These are phyloP conservation scores for Penicillium parvum DNA, from an alignment of 495 filamentous ascomycete species.

Conservation along the genomic window DNA sequence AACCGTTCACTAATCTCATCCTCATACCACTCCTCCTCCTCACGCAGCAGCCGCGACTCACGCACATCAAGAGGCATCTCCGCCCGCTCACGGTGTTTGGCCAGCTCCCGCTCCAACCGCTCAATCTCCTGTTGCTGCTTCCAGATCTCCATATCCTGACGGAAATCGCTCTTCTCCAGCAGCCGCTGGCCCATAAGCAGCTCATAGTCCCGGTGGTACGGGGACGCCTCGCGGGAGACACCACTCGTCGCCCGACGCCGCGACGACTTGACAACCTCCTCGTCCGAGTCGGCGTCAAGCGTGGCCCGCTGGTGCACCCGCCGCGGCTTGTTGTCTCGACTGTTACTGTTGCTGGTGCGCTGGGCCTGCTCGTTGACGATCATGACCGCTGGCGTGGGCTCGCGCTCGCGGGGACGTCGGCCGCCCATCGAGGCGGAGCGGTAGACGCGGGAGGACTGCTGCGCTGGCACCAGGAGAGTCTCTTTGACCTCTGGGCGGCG, in stretches of 20 bases:
- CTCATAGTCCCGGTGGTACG: conserved; percentile 32
- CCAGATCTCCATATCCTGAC: conserved; percentile 39
- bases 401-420: conserved; percentile 27
- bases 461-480: conserved; percentile 19
- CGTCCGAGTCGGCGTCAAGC: conserved; percentile 29
- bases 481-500: conserved; percentile 22
- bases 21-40: conserved; percentile 37
- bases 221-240: conserved; percentile 18
- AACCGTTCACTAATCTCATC: conserved; percentile 34
- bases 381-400: conserved; percentile 15
- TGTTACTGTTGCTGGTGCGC: conserved; percentile 10
- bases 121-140: conserved; percentile 45
- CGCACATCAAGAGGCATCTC: conserved; percentile 9
- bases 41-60: conserved; percentile 24
- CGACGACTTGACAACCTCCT: conserved; percentile 23
- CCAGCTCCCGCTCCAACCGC: conserved; percentile 40
- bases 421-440: conserved; percentile 41
- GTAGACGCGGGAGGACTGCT: conserved; percentile 23
- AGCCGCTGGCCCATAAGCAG: conserved; percentile 35
- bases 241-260: conserved; percentile 19
- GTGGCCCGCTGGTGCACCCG: conserved; percentile 19
- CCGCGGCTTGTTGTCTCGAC: conserved; percentile 18
- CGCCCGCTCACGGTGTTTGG: conserved; percentile 25
- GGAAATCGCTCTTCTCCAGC: conserved; percentile 33
- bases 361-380: conserved; percentile 25